A percentile compares a stretch with the other conserved stretches of the same genome.
Conservation (phyloP, 139 green algal species). For the Chlorella sp. region DNA sequence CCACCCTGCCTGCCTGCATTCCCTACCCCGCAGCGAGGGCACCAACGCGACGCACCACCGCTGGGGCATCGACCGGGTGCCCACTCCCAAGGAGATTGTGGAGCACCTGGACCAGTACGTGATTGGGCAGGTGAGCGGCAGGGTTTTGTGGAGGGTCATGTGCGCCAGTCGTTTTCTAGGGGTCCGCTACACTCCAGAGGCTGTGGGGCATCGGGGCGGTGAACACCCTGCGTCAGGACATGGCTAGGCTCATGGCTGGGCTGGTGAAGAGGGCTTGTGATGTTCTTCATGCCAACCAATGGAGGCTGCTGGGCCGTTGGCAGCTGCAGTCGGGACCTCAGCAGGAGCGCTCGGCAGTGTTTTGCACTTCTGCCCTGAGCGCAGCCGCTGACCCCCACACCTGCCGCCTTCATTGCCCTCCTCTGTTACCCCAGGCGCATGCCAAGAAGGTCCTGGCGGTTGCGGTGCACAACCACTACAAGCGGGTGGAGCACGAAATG, state of each 20-base stretch:
- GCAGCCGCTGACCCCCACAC: too few relatives aligned
- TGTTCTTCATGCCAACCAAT: too few relatives aligned
- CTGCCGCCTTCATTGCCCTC: background rate
- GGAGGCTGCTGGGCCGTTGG: too few relatives aligned
- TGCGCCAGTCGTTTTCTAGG: background rate
- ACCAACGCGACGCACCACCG: slow-evolving; percentile 5
- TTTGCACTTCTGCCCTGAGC: too few relatives aligned
- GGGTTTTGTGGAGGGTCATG: too few relatives aligned
- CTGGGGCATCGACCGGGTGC: slow-evolving; percentile 56
- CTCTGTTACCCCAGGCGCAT: slow-evolving; percentile 31
- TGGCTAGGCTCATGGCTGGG: too few relatives aligned
- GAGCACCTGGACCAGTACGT: slow-evolving; percentile 79
- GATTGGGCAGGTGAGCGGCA: slow-evolving; percentile 69
- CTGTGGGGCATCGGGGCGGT: slow-evolving; percentile 46
- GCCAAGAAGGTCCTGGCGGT: slow-evolving; percentile 88
- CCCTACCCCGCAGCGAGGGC: background rate
- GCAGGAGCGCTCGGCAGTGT: too few relatives aligned
- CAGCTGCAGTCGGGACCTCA: too few relatives aligned
- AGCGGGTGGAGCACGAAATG: slow-evolving; percentile 67
- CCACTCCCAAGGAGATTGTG: slow-evolving; percentile 79
- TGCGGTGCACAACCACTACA: slow-evolving; percentile 94
- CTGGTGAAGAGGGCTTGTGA: too few relatives aligned
- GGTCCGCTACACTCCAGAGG: background rate
- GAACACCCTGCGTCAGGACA: slow-evolving; percentile 72
- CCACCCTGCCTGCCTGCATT: too few relatives aligned